Conservation (phyloP, 306 rosid species). For the Pyrus pyrifolia region DNA sequence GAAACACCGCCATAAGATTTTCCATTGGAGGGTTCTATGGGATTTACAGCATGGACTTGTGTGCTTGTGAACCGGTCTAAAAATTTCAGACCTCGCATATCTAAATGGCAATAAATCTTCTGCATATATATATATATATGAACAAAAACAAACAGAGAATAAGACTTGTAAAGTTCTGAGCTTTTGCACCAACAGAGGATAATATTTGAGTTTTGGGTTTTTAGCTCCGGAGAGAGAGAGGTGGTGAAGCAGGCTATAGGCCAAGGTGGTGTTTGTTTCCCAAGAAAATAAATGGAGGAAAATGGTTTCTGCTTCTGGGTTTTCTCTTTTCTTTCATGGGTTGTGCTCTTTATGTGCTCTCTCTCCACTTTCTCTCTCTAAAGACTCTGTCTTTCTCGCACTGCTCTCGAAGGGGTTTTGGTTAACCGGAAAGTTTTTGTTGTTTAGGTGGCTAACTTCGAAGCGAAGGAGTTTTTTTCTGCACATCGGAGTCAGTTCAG, state of each 20-base stretch:
- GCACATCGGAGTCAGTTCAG: slow-evolving; percentile 13
- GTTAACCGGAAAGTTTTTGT: slow-evolving; percentile 2
- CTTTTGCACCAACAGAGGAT: background rate
- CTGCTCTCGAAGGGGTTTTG: slow-evolving; percentile 1
- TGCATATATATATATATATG: background rate
- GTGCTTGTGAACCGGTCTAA: slow-evolving; percentile 56
- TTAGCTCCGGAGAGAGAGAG: background rate
- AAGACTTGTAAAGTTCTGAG: background rate
- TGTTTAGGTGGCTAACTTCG: slow-evolving; percentile 29
- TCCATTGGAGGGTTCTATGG: slow-evolving; percentile 36
- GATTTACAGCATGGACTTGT: slow-evolving; percentile 66
- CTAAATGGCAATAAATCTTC: slow-evolving; percentile 1
- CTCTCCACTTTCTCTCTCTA: background rate
- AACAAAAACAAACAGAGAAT: background rate
- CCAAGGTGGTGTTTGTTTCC: slow-evolving; percentile 7
- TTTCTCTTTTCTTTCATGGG: slow-evolving; percentile 13
- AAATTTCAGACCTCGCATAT: slow-evolving; percentile 63
- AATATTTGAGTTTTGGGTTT: slow-evolving; percentile 8
- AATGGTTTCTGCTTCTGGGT: background rate
- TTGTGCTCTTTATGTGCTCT: slow-evolving; percentile 1
- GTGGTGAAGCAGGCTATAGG: background rate
- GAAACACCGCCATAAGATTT: slow-evolving; percentile 17
- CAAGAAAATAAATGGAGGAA: background rate
- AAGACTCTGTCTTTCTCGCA: background rate
- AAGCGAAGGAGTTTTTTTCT: background rate